Conservation (phyloP, 192 early-diverging fungal genomes). For the Backusella sp. region DNA sequence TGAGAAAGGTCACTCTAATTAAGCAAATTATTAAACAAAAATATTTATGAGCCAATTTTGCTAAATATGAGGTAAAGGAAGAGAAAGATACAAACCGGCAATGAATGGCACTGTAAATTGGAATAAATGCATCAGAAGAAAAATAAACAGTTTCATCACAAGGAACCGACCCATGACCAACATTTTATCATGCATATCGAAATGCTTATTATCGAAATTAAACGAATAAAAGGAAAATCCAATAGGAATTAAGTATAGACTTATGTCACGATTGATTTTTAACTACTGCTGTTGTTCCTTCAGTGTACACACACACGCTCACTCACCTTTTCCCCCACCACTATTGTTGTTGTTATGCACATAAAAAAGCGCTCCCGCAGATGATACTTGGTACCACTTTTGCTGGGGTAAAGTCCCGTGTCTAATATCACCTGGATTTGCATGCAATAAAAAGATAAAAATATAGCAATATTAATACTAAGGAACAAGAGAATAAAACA, state of each 20-base stretch:
- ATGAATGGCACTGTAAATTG: background rate
- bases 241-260: background rate
- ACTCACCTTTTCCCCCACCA: background rate
- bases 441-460: background rate
- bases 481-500: too few species aligned
- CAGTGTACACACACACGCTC: background rate
- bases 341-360: background rate
- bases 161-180: background rate
- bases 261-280: background rate
- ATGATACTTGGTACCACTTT: slow-evolving; percentile 4
- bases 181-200: background rate
- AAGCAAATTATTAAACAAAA: background rate
- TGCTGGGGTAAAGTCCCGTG: slow-evolving; percentile 1
- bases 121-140: background rate
- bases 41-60: background rate
- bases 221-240: background rate
- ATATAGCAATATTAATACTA: too few species aligned
- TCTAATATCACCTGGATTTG: background rate
- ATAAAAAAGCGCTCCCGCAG: background rate
- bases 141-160: slow-evolving; percentile 8
- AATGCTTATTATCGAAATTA: background rate
- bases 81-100: background rate
- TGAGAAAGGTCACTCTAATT: background rate
- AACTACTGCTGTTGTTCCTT: background rate
- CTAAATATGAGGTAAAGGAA: background rate